Evolutionary conservation across 2,329 filamentous ascomycete genomes (phyloP), one percentile per base, ranked within the genome.

Genomic region (Cladosporium colombiae): DNA sequence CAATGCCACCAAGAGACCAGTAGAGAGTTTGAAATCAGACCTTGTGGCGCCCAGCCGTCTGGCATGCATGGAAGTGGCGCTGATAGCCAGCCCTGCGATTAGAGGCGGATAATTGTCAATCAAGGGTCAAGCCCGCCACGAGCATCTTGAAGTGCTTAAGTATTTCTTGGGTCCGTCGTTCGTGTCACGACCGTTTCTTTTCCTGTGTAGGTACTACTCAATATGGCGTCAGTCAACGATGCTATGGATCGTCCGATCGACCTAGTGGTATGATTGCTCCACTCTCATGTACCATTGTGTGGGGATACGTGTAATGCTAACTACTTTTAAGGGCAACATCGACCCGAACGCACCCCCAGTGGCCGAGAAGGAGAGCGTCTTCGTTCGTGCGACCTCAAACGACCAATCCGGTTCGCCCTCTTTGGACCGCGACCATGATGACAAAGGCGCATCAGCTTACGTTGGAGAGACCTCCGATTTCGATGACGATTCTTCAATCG

Each of bases 291-390:
- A n/a, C 18, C 14, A 14, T 21, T 16, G 18, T 13, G n/a, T 25
- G 53, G 21, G n/a, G 21, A 25, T 6, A 23, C 16, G 3, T 3
- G 27, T 53, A 25, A 23, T 18, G 23, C 61, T 59, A 21, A 40
- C n/a, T 13, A 10, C 46, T 37, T 33, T 25, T 5, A 33, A 66
- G 65, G 75, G 74, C 44, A 68, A 74, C 62, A 71, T 76, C 62
- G 74, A 76, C 66, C 71, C 74, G 29, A 69, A 71, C 18, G 74
- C 76, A 40, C 71, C 77, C 16, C 73, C 76, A 25, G 65, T 74
- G 53, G 75, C 74, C 4, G 74, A 78, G 69, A 79, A 77, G 71
- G 69, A 74, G 55, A 77, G 78, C 70, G 73, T 72, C 62, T 75
- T 78, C 71, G 40, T 55, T 3, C 25, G 44, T 18, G 31, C 35